These are phyloP conservation scores for Malassezia globosa DNA, from an alignment of 1,284 basidiomycete species.

Conservation along the genomic window DNA sequence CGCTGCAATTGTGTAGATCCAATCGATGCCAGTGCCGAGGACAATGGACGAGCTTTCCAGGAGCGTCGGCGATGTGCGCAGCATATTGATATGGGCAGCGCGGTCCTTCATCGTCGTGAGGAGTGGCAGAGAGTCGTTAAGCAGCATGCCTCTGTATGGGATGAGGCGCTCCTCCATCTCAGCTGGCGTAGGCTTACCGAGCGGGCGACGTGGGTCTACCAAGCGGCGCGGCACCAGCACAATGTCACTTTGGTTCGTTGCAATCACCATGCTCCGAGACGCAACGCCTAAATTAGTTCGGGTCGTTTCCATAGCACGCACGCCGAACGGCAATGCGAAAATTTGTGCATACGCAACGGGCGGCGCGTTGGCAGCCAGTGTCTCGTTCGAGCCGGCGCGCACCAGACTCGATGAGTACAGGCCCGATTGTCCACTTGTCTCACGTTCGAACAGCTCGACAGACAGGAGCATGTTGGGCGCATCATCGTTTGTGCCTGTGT, in stretches of 20 bases:
- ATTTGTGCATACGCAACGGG: conserved; percentile 55
- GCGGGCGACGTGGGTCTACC: conserved; percentile 71
- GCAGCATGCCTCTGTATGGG: conserved; percentile 66
- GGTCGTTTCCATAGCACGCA: conserved; percentile 64
- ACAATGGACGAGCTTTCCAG: conserved; percentile 87
- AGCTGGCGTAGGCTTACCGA: conserved; percentile 60
- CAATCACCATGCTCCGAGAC: conserved; percentile 76
- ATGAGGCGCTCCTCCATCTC: conserved; percentile 78
- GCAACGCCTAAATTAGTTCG: conserved; percentile 68
- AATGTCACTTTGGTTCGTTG: conserved; percentile 64
- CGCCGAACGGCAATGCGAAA: conserved; percentile 60
- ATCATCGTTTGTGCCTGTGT: conserved; percentile 50
- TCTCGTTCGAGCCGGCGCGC: conserved; percentile 13
- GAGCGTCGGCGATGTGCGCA: conserved; percentile 63
- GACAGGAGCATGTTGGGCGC: conserved; percentile 5
- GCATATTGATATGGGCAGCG: conserved; percentile 46
- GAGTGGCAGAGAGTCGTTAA: conserved; percentile 60
- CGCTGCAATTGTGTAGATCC: conserved; percentile 70
- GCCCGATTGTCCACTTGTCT: not conserved
- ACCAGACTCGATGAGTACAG: conserved; percentile 22
- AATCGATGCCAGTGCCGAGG: conserved; percentile 71
- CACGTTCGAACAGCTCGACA: conserved; percentile 3
- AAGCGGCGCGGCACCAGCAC: conserved; percentile 63
- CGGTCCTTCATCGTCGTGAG: conserved; percentile 56
- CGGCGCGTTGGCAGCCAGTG: not conserved